phyloP scores from a whole-genome alignment of 179 eudicot species.

The Beta corolliflora region DNA sequence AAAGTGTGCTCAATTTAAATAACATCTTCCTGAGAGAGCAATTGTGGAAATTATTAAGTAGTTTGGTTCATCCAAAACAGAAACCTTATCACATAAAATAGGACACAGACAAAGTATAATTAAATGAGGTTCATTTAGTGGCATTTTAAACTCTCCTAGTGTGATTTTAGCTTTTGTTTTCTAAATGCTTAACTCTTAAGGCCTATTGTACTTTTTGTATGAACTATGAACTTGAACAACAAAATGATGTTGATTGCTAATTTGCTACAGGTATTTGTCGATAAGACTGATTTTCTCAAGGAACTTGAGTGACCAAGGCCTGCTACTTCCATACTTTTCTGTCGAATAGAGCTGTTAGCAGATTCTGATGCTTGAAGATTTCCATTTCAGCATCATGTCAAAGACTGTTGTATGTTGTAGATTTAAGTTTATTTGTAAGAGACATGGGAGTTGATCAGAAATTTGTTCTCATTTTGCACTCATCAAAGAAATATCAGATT shows the following conservation, averaged over 20 bases:
- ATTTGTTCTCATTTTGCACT: slow-evolving; percentile 9
- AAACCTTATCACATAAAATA: not conserved
- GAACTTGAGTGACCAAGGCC: slow-evolving; percentile 55
- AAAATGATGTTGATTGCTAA: slow-evolving; percentile 13
- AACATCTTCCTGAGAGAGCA: too few relatives aligned
- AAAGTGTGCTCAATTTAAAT: not conserved
- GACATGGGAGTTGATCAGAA: slow-evolving; percentile 8
- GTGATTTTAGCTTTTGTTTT: not conserved
- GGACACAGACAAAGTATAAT: not conserved
- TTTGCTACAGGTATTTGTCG: slow-evolving; percentile 74
- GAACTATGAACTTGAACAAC: not conserved
- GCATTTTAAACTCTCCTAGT: not conserved
- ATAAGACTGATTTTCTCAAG: slow-evolving; percentile 73
- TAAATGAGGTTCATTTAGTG: not conserved
- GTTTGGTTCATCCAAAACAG: not conserved
- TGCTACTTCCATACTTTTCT: not conserved
- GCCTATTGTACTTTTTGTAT: not conserved
- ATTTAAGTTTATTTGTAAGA: not conserved
- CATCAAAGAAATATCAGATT: slow-evolving; percentile 7
- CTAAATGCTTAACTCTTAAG: not conserved
- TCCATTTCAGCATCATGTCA: slow-evolving; percentile 11
- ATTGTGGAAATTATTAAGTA: not conserved
- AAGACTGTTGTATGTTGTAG: slow-evolving; percentile 11
- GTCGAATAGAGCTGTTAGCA: not conserved
- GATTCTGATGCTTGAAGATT: slow-evolving; percentile 19